Evolutionary conservation across 305 asterid genomes (phyloP).

Genomic region (Plantago coronopus): DNA sequence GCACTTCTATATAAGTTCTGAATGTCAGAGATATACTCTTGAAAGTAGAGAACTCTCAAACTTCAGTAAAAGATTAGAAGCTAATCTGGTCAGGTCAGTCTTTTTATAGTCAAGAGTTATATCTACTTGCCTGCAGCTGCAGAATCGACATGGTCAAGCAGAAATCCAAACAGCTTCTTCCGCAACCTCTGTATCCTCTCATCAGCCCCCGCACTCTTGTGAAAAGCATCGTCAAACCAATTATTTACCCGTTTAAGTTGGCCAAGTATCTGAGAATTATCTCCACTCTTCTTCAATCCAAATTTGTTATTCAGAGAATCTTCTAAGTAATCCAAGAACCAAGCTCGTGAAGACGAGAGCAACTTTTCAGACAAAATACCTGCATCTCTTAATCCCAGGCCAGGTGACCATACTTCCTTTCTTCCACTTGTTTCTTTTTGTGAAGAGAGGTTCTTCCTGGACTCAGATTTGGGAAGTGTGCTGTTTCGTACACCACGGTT

Average conservation of each 20-base stretch:
- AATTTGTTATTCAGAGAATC: constrained; percentile 40
- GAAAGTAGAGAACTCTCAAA: not conserved
- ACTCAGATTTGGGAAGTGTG: constrained; percentile 27
- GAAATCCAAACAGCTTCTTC: constrained; percentile 56
- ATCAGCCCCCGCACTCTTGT: constrained; percentile 31
- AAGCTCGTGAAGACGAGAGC: constrained; percentile 45
- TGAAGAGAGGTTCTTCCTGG: constrained; percentile 26
- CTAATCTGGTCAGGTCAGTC: constrained; percentile 9
- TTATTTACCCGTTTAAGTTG: constrained; percentile 71
- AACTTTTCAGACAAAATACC: constrained; percentile 57
- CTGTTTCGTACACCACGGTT: constrained; percentile 20
- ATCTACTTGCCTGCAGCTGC: constrained; percentile 42
- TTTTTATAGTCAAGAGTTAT: constrained; percentile 9
- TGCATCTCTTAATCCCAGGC: constrained; percentile 45
- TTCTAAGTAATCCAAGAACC: constrained; percentile 81
- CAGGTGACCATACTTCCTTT: constrained; percentile 32
- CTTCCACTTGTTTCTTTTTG: constrained; percentile 25
- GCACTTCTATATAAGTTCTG: not conserved
- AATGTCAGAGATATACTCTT: not conserved
- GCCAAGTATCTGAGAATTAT: constrained; percentile 51
- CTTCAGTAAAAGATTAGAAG: constrained; percentile 14
- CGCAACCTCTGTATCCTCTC: constrained; percentile 57
- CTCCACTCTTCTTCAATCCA: constrained; percentile 33
- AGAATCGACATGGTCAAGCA: constrained; percentile 67
- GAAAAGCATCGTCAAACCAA: constrained; percentile 64